phyloP scores from a whole-genome alignment of 352 stramenopile species.

The Thraustotheca clavata region DNA sequence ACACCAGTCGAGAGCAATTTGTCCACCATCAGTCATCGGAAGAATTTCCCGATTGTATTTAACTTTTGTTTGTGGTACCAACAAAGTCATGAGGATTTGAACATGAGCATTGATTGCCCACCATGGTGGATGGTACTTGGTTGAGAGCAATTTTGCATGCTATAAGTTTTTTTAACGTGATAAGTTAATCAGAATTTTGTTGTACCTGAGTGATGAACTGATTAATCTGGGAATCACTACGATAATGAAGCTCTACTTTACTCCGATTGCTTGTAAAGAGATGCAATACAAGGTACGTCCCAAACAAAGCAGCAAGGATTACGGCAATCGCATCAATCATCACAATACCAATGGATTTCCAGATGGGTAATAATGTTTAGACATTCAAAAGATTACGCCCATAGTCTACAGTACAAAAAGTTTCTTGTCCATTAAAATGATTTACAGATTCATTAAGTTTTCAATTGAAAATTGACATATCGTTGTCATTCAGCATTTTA shows the following conservation, averaged over 20 bases:
- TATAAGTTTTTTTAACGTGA: background rate
- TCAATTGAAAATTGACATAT: too few species aligned
- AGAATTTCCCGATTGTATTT: slow-evolving; percentile 56
- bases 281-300: slow-evolving; percentile 9
- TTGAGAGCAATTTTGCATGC: slow-evolving; percentile 3
- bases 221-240: slow-evolving; percentile 53
- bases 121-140: slow-evolving; percentile 29
- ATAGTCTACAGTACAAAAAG: too few species aligned
- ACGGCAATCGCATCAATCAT: background rate
- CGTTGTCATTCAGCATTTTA: too few species aligned
- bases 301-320: background rate
- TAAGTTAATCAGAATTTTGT: too few species aligned
- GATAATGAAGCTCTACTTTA: slow-evolving; percentile 13
- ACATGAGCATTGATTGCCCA: slow-evolving; percentile 74
- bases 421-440: too few species aligned
- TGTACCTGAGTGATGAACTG: slow-evolving; percentile 45
- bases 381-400: too few species aligned
- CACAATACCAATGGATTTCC: background rate
- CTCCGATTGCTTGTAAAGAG: background rate
- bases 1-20: slow-evolving; percentile 61
- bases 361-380: too few species aligned
- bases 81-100: slow-evolving; percentile 60
- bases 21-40: slow-evolving; percentile 45
- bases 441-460: too few species aligned
- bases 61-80: slow-evolving; percentile 47